Percentiles rank a stretch among this genome's conserved stretches.
Evolutionary conservation across 129 eudicot species (phyloP).

Genomic region (Flaveria robusta): DNA sequence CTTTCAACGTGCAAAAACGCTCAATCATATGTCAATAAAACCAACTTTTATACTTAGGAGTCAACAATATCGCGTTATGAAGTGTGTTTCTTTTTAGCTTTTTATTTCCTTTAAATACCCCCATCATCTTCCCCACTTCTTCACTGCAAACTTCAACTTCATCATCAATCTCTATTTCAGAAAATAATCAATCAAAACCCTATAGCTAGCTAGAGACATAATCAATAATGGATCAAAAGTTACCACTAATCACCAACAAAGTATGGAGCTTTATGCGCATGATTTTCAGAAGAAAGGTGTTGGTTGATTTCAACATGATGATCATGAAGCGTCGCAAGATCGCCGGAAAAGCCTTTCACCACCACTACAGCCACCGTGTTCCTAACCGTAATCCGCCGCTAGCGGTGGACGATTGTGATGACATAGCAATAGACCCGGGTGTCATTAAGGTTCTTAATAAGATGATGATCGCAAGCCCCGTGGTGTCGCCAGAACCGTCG

Average conservation of each 20-base stretch:
- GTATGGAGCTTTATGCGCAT: slow-evolving; percentile 51
- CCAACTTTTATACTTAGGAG: background rate
- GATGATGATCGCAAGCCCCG: slow-evolving; percentile 25
- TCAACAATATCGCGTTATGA: slow-evolving; percentile 16
- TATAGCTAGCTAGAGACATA: background rate
- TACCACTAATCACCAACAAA: slow-evolving; percentile 45
- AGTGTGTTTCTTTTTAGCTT: slow-evolving; percentile 1
- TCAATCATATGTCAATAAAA: background rate
- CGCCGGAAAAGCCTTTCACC: slow-evolving; percentile 43
- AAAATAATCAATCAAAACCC: background rate
- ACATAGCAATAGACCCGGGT: slow-evolving; percentile 10
- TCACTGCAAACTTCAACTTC: slow-evolving; percentile 11
- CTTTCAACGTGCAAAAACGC: background rate
- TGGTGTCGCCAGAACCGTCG: slow-evolving; percentile 16
- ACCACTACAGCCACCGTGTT: slow-evolving; percentile 16
- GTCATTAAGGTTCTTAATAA: slow-evolving; percentile 27
- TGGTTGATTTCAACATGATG: slow-evolving; percentile 46
- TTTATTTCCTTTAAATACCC: slow-evolving; percentile 21
- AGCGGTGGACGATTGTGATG: slow-evolving; percentile 9
- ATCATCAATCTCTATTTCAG: slow-evolving; percentile 7
- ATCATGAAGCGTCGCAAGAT: slow-evolving; percentile 44
- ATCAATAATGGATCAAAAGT: slow-evolving; percentile 53
- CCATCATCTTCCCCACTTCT: background rate
- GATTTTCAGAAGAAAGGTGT: slow-evolving; percentile 43
- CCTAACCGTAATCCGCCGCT: slow-evolving; percentile 7